Base-by-base conservation (phyloP, 352 stramenopile genomes). In the Phytopythium aichiense region DNA sequence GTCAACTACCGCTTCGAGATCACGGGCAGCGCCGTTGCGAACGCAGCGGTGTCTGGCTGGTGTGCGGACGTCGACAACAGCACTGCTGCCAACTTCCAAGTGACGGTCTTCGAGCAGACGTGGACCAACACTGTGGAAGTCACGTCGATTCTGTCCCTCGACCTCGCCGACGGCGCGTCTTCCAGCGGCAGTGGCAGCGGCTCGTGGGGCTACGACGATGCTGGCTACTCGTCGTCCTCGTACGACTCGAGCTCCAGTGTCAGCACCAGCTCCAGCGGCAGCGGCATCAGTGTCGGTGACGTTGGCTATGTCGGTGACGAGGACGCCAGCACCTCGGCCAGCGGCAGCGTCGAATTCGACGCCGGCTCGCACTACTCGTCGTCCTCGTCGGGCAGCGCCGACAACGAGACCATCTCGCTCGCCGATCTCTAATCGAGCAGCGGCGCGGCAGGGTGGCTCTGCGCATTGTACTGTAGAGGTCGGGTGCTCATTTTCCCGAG, bases 81-180 rank as follows among this genome's bases (percentile, higher is more conserved):
- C 30, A 53, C 45, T 30, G 66, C 33, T 15, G 58, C 49, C 45
- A 58, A 58, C 49, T 91, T 82, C 43, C 56, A 73, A 28, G 73
- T 93, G 58, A 52, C 72, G 56, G 59, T 91, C 23, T 93, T 77
- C 57, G 62, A 87, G 48, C 76, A 89, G 69, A 43, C 62, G 56
- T 90, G 79, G 76, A 85, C 38, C 15, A 50, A 72, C 31, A 87
- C 74, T 43, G 73, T 89, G 22, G 66, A 87, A 55, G 77, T 93
- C 40, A 87, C 68, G 57, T 56, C 56, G 40, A 89, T 92, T 51
- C 64, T 60, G 30, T 38, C 3, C 23, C 15, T 31, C 23, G 28
- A n/a, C 15, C 13, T 22, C 11, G 35, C 7, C 5, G 8, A 61
- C 55, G 48, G 48, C 7, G 11, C 40, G 28, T 31, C 12, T 15